These are phyloP conservation scores for Claviceps pusilla DNA, from an alignment of 2,329 filamentous ascomycete genomes.

Conservation along the genomic window DNA sequence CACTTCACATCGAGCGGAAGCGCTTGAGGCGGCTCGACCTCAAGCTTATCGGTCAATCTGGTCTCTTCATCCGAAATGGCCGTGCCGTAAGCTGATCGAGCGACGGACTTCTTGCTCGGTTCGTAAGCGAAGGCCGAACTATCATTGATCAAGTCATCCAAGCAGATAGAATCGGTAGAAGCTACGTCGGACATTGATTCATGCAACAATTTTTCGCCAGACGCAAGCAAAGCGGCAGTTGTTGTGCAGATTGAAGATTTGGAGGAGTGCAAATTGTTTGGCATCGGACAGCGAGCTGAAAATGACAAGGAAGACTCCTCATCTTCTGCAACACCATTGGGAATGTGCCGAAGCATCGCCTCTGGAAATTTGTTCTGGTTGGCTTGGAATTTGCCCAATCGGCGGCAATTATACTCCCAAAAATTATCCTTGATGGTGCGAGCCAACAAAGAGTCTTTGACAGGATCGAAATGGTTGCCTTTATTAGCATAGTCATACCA, in stretches of 20 bases:
- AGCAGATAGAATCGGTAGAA: background rate
- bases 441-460: no score
- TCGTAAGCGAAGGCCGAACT: constrained; percentile 18
- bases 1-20: background rate
- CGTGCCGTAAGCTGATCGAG: background rate
- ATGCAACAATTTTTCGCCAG: constrained; percentile 20
- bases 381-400: background rate
- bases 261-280: background rate
- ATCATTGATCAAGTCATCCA: constrained; percentile 10
- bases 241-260: background rate
- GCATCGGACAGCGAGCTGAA: background rate
- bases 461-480: no score
- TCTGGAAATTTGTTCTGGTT: background rate
- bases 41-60: background rate
- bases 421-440: constrained; percentile 12
- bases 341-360: constrained; percentile 7
- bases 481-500: no score
- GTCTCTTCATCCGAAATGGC: background rate
- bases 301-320: background rate
- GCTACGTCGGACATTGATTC: constrained; percentile 5
- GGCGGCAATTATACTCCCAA: constrained; percentile 22
- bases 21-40: background rate
- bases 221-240: constrained; percentile 12
- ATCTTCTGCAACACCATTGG: background rate
- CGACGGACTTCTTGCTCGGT: constrained; percentile 12